Base-by-base conservation (phyloP, 1,284 basidiomycete species). In the Marasmius oreades region DNA sequence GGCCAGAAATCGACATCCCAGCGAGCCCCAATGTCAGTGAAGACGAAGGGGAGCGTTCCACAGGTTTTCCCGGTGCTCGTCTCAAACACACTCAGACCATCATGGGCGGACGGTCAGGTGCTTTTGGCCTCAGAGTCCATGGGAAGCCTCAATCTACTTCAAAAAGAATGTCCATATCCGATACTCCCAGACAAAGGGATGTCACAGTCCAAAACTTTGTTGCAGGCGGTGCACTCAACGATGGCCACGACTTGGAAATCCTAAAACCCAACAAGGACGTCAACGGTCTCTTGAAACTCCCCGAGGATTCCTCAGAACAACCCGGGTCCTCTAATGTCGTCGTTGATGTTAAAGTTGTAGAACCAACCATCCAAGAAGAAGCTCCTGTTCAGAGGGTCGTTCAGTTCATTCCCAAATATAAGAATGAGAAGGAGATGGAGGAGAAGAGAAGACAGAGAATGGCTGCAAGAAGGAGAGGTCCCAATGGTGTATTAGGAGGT, bases 31-130 rank as follows among this genome's bases (percentile, higher is more conserved):
- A 84, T 22, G 76, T 86, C 42, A 85, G 81, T 61, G 85, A 88
- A 59, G 84, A 88, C 59, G 88, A 90, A 56, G 73, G 70, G 7
- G 76, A 79, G 37, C 65, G 76, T 18, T 74, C 78, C 1, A 73
- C 77, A 2, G 82, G 81, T 7, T 82, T 80, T 58, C 80, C 78
- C 33, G 83, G 81, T 16, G 83, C 85, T 0, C 74, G 77, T 3
- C 77, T 95, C 59, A 90, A 87, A 64, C 88, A 95, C 67, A 90
- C 89, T 4, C 85, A 89, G 64, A 96, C 93, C 0, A 95, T 96
- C 64, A 86, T 94, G 79, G 88, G 82, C 1, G 77, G 79, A 14
- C 77, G 79, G 31, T 75, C 77, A 0, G 86, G 86, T 3, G 85
- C 79, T 0, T 70, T 85, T 1, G 90, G 91, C 0, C 80, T 92